Conservation (phyloP, 352 stramenopile genomes). For the Blastocystis sp. region DNA sequence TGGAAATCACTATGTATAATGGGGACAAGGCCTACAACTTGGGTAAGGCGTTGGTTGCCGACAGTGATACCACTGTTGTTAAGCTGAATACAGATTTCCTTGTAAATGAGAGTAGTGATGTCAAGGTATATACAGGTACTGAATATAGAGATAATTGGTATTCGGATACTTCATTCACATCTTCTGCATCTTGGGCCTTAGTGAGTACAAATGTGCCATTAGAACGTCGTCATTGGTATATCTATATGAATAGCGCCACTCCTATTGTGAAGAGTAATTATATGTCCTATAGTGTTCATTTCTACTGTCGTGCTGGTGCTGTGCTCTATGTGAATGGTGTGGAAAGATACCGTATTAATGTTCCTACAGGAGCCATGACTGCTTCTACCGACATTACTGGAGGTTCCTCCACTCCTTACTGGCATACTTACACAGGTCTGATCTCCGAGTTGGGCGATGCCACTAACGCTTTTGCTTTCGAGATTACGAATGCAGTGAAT, state of each 20-base stretch:
- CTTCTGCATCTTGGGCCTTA: not conserved
- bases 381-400: conserved; percentile 17
- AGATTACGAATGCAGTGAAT: conserved; percentile 34
- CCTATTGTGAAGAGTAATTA: not conserved
- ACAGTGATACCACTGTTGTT: conserved; percentile 13
- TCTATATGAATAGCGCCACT: not conserved
- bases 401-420: conserved; percentile 45
- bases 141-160: conserved; percentile 40
- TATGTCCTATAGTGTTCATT: not conserved
- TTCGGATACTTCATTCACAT: not conserved
- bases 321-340: conserved; percentile 46
- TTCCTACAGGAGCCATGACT: conserved; percentile 4
- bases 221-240: conserved; percentile 47
- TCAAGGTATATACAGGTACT: conserved; percentile 33
- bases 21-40: not conserved
- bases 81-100: conserved; percentile 48
- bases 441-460: not conserved
- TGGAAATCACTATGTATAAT: conserved; percentile 28
- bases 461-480: conserved; percentile 44
- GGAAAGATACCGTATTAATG: conserved; percentile 33
- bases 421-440: conserved; percentile 35
- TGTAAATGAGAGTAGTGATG: not conserved
- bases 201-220: not conserved
- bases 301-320: conserved; percentile 56
- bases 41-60: conserved; percentile 20